Conservation (phyloP, 345 rosid genomes). For the Streptanthus diversifolius region DNA sequence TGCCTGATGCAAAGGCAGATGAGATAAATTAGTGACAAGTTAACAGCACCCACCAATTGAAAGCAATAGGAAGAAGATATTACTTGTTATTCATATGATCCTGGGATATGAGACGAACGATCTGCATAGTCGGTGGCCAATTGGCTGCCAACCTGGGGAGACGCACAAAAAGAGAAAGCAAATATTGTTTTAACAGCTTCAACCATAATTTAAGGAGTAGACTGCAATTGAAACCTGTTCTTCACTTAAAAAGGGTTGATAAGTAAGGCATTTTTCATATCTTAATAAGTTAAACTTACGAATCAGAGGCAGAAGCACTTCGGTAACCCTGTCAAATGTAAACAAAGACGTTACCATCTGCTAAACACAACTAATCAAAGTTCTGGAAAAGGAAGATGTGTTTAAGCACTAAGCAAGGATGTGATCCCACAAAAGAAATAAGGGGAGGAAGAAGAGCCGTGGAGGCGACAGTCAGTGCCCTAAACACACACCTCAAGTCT, state of each 20-base stretch:
- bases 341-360: constrained; percentile 20
- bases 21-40: constrained; percentile 16
- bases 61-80: constrained; percentile 18
- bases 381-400: constrained; percentile 5
- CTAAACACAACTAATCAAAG: constrained; percentile 1
- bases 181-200: neutral
- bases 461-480: neutral
- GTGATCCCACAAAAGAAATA: neutral
- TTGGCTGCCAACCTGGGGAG: constrained; percentile 86
- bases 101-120: constrained; percentile 92
- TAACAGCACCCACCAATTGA: constrained; percentile 5
- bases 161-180: constrained; percentile 6
- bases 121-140: constrained; percentile 95
- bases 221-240: neutral
- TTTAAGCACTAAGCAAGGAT: constrained; percentile 2
- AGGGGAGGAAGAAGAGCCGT: neutral
- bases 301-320: constrained; percentile 78
- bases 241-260: neutral
- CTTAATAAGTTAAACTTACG: constrained; percentile 51
- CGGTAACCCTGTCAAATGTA: constrained; percentile 76
- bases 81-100: constrained; percentile 99
- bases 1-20: constrained; percentile 51
- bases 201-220: neutral
- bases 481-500: constrained; percentile 76
- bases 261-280: neutral